A percentile compares a stretch with the other conserved stretches of the same genome.
These are phyloP conservation scores for Phanerochaete sordida DNA, from an alignment of 768 basidiomycete species.

Conservation along the genomic window DNA sequence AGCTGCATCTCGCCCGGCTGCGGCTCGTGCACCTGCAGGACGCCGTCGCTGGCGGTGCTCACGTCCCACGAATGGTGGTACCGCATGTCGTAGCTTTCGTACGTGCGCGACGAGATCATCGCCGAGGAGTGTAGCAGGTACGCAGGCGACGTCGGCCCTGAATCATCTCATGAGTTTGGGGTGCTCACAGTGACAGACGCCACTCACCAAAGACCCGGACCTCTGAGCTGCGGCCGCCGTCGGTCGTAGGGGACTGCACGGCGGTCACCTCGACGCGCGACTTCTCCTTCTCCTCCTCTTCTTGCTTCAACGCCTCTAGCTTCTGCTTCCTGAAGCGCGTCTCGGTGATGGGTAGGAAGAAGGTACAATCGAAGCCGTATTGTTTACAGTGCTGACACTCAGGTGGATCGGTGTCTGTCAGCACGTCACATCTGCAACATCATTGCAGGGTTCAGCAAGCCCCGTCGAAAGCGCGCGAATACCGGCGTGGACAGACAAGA, in stretches of 20 bases:
- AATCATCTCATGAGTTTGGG: constrained; percentile 2
- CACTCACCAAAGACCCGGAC: constrained; percentile 50
- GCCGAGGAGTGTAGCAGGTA: constrained; percentile 91
- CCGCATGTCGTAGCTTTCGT: constrained; percentile 83
- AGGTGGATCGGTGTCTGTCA: constrained; percentile 72
- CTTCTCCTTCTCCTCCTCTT: constrained; percentile 34
- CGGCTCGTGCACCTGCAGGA: constrained; percentile 78
- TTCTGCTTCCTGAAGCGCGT: constrained; percentile 98
- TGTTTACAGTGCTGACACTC: constrained; percentile 94
- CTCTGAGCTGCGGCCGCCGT: constrained; percentile 48
- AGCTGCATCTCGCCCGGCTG: constrained; percentile 51
- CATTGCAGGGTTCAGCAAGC: constrained; percentile 15
- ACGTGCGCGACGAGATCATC: constrained; percentile 77
- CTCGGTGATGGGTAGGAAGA: constrained; percentile 97
- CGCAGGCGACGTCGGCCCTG: constrained; percentile 84
- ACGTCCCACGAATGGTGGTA: constrained; percentile 90
- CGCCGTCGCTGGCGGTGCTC: constrained; percentile 77
- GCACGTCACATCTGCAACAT: constrained; percentile 72
- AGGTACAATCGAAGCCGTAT: constrained; percentile 91
- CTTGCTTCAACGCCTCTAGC: constrained; percentile 60
- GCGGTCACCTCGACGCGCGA: constrained; percentile 19
- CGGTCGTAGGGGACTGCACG: constrained; percentile 44
- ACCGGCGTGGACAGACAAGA: background rate
- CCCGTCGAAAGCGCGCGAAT: constrained; percentile 8
- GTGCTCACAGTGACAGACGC: background rate